Evolutionary conservation across 495 filamentous ascomycete genomes (phyloP).

Genomic region (Cladorrhinum samala): DNA sequence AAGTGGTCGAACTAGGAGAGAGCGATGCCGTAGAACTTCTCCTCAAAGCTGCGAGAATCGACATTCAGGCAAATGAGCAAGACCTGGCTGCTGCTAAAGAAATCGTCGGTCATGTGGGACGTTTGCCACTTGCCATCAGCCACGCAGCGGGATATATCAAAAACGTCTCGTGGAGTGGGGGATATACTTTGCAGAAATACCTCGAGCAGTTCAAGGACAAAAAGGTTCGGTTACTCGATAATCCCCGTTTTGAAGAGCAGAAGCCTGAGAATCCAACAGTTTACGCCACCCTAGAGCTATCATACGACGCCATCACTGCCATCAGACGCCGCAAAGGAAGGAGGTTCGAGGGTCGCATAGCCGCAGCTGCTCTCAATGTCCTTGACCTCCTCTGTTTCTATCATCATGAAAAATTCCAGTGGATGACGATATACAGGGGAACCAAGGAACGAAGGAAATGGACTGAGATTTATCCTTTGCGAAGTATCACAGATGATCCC

Average conservation of each 20-base stretch:
- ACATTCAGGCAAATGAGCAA: neutral
- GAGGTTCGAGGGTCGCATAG: neutral
- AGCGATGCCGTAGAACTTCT: constrained; percentile 15
- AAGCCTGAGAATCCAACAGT: constrained; percentile 6
- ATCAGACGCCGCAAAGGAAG: constrained; percentile 2
- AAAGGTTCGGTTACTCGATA: constrained; percentile 3
- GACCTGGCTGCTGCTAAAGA: neutral
- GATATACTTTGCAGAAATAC: neutral
- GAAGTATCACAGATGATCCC: neutral
- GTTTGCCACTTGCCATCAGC: constrained; percentile 20
- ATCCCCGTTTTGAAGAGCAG: neutral
- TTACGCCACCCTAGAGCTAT: constrained; percentile 16
- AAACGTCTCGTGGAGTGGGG: neutral
- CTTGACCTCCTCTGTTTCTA: constrained; percentile 15
- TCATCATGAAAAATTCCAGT: constrained; percentile 15
- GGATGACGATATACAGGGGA: neutral
- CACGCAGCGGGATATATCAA: constrained; percentile 15
- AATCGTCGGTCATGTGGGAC: constrained; percentile 14
- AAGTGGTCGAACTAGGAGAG: constrained; percentile 8
- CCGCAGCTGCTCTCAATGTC: constrained; percentile 10
- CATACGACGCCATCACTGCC: constrained; percentile 2
- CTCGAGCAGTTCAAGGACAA: neutral
- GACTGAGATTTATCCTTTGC: neutral
- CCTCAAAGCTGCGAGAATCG: constrained; percentile 8
- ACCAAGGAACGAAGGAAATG: neutral